Conservation (phyloP, 2,329 filamentous ascomycete species). For the Ophiostoma triangulosporum region DNA sequence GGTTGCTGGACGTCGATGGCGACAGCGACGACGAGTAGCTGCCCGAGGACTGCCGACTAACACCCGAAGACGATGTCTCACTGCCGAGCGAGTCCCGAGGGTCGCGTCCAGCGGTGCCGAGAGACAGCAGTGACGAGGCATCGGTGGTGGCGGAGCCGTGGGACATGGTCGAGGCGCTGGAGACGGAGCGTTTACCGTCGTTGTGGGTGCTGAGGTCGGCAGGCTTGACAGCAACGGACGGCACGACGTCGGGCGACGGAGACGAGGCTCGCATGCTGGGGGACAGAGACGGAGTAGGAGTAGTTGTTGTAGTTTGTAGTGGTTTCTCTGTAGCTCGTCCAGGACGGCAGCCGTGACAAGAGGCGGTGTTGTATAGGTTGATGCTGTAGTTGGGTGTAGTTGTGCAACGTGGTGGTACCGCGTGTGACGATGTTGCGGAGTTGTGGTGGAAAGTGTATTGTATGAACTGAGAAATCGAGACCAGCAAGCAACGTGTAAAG, state of each 20-base stretch:
- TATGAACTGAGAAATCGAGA: not conserved
- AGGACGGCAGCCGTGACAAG: not conserved
- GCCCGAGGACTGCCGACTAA: conserved; percentile 51
- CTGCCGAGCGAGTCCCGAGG: conserved; percentile 42
- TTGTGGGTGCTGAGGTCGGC: conserved; percentile 28
- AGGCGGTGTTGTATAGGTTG: not conserved
- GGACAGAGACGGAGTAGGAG: conserved; percentile 11
- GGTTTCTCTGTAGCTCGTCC: not conserved
- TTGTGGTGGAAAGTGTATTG: not conserved
- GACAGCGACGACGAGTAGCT: conserved; percentile 34
- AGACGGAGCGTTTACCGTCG: conserved; percentile 46
- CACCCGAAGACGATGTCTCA: conserved; percentile 25
- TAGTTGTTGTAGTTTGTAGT: not conserved
- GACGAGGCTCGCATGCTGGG: conserved; percentile 32
- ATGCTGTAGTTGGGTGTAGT: not conserved
- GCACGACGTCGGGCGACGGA: conserved; percentile 50
- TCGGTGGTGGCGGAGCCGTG: conserved; percentile 37
- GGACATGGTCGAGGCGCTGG: conserved; percentile 44
- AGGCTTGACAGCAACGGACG: conserved; percentile 35
- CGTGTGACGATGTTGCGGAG: not conserved
- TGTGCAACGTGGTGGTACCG: not conserved
- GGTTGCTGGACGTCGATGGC: conserved; percentile 27
- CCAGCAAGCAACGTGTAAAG: not conserved
- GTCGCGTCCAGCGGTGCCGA: conserved; percentile 1
- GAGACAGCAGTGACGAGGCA: conserved; percentile 22